Percentiles rank a stretch among this genome's conserved stretches.
These are phyloP conservation scores for Acanthamoeba culbertsoni DNA, from an alignment of 208 protist genomes.

Conservation along the genomic window DNA sequence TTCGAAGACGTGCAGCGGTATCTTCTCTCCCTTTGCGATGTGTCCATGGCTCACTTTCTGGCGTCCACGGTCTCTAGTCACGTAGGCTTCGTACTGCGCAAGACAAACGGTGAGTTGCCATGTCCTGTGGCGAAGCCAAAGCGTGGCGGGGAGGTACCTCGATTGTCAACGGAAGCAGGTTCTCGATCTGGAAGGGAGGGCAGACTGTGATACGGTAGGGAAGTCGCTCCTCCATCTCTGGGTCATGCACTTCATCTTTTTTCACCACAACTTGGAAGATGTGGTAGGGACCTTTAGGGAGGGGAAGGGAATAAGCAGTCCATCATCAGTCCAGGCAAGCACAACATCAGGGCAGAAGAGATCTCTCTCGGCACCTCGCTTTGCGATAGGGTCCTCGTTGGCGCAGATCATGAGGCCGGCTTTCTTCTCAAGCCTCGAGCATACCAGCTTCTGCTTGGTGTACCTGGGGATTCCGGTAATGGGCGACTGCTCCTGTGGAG, in stretches of 20 bases:
- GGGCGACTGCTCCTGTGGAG: neutral
- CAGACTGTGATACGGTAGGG: neutral
- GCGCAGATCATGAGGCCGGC: constrained; percentile 40
- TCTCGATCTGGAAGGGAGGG: constrained; percentile 48
- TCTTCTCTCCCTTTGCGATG: neutral
- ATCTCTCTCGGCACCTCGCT: neutral
- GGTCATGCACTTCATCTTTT: neutral
- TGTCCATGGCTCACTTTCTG: neutral
- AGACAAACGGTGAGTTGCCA: neutral
- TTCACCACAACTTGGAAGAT: constrained; percentile 45
- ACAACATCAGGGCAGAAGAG: neutral
- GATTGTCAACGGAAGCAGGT: neutral
- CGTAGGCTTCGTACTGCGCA: neutral
- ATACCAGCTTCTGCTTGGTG: constrained; percentile 46
- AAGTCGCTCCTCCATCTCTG: neutral
- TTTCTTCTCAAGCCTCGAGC: constrained; percentile 29
- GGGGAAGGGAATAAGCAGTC: neutral
- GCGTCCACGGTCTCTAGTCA: neutral
- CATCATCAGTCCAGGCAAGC: neutral
- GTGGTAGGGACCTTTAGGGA: neutral
- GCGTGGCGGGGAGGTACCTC: neutral
- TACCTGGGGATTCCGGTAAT: neutral
- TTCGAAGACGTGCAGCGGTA: constrained; percentile 1
- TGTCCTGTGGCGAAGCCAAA: neutral
- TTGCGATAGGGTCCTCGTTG: neutral